Evolutionary conservation across 805 yeast genomes (phyloP).

Genomic region (Candida piceae): DNA sequence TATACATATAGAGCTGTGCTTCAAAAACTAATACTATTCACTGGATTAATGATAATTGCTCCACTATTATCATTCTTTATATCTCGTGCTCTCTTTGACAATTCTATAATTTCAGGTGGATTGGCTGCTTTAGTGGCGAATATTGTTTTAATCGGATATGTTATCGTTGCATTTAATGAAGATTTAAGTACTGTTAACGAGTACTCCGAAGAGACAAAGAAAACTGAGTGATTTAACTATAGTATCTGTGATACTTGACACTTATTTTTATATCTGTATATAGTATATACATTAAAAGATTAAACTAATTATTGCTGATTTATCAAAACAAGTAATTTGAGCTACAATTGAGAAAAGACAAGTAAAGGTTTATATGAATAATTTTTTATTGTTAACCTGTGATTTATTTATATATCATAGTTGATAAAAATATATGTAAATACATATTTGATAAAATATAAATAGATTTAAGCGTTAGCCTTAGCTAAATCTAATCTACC

Average conservation of each 20-base stretch:
- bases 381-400: no score
- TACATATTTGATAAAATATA: conserved; percentile 6
- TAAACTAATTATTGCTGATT: no score
- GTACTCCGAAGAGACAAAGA: conserved; percentile 33
- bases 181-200: conserved; percentile 34
- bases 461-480: conserved; percentile 32
- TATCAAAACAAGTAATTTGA: no score
- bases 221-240: conserved; percentile 18
- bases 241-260: no score
- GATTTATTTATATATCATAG: no score
- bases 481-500: conserved; percentile 92
- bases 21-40: conserved; percentile 64
- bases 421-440: no score
- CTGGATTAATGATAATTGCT: conserved; percentile 67
- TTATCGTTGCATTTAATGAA: conserved; percentile 70
- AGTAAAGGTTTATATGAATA: no score
- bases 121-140: conserved; percentile 76
- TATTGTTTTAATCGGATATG: conserved; percentile 65
- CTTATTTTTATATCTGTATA: no score
- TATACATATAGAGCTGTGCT: conserved; percentile 57
- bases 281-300: no score
- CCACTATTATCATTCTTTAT: conserved; percentile 63
- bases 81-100: conserved; percentile 29
- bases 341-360: no score
- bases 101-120: conserved; percentile 70